Evolutionary conservation across 2,329 filamentous ascomycete genomes (phyloP), one percentile per base, ranked within the genome.

Genomic region (Elsinoe fawcettii): DNA sequence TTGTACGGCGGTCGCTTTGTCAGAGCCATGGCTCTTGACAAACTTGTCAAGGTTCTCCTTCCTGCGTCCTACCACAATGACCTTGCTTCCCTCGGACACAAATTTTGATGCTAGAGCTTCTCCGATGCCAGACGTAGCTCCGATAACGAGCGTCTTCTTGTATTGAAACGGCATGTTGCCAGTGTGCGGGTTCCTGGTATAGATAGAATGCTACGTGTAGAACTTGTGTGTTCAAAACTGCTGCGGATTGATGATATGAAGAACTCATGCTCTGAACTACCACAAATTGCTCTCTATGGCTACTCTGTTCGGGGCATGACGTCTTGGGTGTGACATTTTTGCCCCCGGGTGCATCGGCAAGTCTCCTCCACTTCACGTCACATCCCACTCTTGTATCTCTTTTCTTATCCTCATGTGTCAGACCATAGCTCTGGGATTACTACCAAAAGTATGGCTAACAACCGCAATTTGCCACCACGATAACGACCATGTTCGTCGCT

Each of bases 71-170:
- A 76, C 72, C 2, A 77, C 70, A 39, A 81, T 74, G 37, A 79
- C 73, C 16, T 69, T 69, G 57, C 72, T 73, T 30, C 75, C 77
- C 59, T 76, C 73, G 49, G 73, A 63, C 7, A 81, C 68, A 20
- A 81, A 66, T 61, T 73, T 75, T 27, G 73, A 69, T 2, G 78
- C 76, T 12, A 81, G 71, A 5, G 77, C 77, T 60, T 73, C 68
- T 51, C 80, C 77, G 51, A 79, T 78, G 27, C 77, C 77, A 14
- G 71, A 74, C 12, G 75, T 79, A 36, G 78, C 79, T n/a, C 80
- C 79, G 8, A 81, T 69, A 25, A 82, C 66, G 7, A 81, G 73
- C 18, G 79, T 71, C 66, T 80, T 79, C 61, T 75, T 77, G 69
- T 80, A 80, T 69, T 60, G 71, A 63, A 77, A 78, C 72, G 60